Base-by-base conservation (phyloP, 257 asterid genomes). In the Scutellaria minor region DNA sequence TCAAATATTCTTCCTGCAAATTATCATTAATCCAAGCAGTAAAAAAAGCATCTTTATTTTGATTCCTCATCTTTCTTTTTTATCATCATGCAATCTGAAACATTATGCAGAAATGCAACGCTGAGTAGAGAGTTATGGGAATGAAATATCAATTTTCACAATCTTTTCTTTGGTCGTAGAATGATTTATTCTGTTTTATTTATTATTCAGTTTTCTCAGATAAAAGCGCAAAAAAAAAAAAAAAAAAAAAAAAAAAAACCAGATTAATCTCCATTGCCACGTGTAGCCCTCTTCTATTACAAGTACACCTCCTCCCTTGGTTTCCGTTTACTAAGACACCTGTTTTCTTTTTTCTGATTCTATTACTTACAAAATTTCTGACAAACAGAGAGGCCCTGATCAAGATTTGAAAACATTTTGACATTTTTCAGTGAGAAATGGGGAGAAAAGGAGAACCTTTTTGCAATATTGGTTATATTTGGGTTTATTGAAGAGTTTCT, bases 221-320 rank as follows among this genome's bases (percentile, higher is more conserved):
- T 4, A 31, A 31, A 31, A 31, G 37, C 37, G 5, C 37, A 31
- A 54, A 72, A 53, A 66, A 56, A n/a, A 9, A 22, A 59, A 47
- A 52, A 61, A 64, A 48, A 31, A 54, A 72, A 53, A 66, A 56
- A n/a, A 9, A 22, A 59, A 47, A 52, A 61, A 64, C 42, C 6
- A 14, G 54, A 67, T 31, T 27, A 35, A 56, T 8, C 41, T 24
- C 20, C 53, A 48, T 31, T 68, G 69, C 88, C 96, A 84, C 95
- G 95, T 84, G 91, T 82, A 77, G 47, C n/a, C 44, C 51, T 31
- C 68, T 61, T 73, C 77, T 65, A 14, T 78, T 77, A 45, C 77
- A 61, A 68, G 71, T 71, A 75, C 79, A 78, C 81, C 66, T 75
- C 68, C 40, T 66, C 48, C 86, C 90, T 81, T 47, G 60, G 77